Evolutionary conservation across 495 filamentous ascomycete species (phyloP).

Genomic region (Penicillium cinerascens): DNA sequence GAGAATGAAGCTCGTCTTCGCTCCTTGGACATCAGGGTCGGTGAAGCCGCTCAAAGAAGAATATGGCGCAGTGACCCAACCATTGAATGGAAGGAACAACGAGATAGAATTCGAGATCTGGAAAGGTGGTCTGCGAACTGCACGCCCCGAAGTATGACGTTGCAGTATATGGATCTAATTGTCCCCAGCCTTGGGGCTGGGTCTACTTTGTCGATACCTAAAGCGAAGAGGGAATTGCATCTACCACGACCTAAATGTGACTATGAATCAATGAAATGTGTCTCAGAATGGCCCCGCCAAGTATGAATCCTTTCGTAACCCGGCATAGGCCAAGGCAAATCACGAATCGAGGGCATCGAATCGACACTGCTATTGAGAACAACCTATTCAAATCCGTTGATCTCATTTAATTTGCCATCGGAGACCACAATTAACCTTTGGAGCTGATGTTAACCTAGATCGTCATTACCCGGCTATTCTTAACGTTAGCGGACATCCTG

Average conservation of each 20-base stretch:
- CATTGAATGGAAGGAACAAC: conserved; percentile 7
- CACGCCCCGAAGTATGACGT: conserved; percentile 7
- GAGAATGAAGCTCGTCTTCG: conserved; percentile 80
- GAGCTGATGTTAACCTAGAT: not conserved
- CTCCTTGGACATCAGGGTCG: conserved; percentile 54
- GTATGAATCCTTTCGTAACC: not conserved
- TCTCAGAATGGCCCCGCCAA: not conserved
- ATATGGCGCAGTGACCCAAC: not conserved
- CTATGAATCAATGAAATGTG: not conserved
- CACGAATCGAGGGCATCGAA: not conserved
- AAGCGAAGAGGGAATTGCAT: not conserved
- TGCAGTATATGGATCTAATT: not conserved
- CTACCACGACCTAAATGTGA: not conserved
- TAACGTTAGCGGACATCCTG: conserved; percentile 19
- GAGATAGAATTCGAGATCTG: conserved; percentile 51
- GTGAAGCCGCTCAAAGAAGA: not conserved
- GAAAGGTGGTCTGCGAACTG: conserved; percentile 43
- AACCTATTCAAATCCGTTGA: not conserved
- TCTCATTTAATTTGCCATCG: not conserved
- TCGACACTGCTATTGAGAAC: not conserved
- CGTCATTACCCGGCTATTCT: conserved; percentile 20
- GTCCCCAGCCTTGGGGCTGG: not conserved
- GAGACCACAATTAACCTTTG: not conserved
- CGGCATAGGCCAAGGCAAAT: not conserved
- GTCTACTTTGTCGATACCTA: conserved; percentile 1